Conservation (phyloP, 2,329 filamentous ascomycete genomes). For the Botrytis fabae region DNA sequence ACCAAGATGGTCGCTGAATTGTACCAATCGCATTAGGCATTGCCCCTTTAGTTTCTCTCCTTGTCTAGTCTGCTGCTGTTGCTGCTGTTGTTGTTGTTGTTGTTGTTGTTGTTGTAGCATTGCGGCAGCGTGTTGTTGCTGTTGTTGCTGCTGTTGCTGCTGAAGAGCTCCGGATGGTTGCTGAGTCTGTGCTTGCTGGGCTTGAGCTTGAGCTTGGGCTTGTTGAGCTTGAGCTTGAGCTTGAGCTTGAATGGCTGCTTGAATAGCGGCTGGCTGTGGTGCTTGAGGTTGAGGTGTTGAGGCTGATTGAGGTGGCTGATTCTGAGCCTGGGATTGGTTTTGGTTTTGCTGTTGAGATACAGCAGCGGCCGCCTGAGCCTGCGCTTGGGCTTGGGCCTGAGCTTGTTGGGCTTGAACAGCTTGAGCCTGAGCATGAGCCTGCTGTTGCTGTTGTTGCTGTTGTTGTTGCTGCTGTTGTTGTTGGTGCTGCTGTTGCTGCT, state of each 20-base stretch:
- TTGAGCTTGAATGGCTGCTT: constrained; percentile 41
- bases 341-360: constrained; percentile 51
- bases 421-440: constrained; percentile 44
- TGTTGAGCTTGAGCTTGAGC: constrained; percentile 44
- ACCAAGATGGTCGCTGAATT: constrained; percentile 63
- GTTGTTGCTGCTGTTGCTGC: constrained; percentile 35
- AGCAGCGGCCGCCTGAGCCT: constrained; percentile 44
- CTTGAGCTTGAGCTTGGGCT: constrained; percentile 46
- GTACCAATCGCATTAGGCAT: constrained; percentile 59
- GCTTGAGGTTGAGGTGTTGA: constrained; percentile 46
- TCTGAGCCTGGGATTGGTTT: constrained; percentile 46
- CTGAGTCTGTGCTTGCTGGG: constrained; percentile 38
- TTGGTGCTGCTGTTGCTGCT: constrained; percentile 49
- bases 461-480: background rate
- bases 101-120: constrained; percentile 41
- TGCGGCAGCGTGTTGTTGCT: constrained; percentile 33
- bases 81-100: constrained; percentile 33
- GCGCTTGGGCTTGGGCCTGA: constrained; percentile 35
- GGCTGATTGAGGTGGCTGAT: constrained; percentile 46
- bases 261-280: constrained; percentile 41
- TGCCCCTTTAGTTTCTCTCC: constrained; percentile 51
- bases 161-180: constrained; percentile 32
- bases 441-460: constrained; percentile 31
- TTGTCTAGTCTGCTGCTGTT: constrained; percentile 41
- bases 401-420: constrained; percentile 27